Percentiles rank a stretch among this genome's conserved stretches.
Conservation (phyloP, 352 stramenopile species). For the Saprolegnia parasitica region DNA sequence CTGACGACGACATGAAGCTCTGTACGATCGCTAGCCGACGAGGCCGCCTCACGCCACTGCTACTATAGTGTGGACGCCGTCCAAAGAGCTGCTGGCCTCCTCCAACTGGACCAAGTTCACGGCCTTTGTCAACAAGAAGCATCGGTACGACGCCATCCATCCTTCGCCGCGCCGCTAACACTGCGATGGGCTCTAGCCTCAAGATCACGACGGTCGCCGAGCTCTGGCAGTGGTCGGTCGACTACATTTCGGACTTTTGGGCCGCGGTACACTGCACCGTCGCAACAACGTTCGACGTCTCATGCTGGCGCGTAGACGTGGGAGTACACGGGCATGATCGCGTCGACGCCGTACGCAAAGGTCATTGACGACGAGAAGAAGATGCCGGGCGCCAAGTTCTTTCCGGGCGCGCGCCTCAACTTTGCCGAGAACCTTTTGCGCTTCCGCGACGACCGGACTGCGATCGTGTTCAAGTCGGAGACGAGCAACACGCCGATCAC, state of each 20-base stretch:
- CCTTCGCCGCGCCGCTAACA: background rate
- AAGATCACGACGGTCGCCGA: conserved; percentile 42
- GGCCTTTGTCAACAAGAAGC: conserved; percentile 48
- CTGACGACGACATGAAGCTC: conserved; percentile 12
- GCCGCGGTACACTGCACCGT: conserved; percentile 33
- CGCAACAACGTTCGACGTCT: background rate
- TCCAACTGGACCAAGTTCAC: conserved; percentile 73
- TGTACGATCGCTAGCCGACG: background rate
- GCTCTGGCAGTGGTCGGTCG: conserved; percentile 69
- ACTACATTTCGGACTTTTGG: conserved; percentile 64
- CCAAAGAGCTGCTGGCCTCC: conserved; percentile 39
- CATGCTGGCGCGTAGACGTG: conserved; percentile 41
- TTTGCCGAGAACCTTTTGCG: conserved; percentile 73
- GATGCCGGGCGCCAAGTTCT: conserved; percentile 73
- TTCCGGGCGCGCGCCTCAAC: conserved; percentile 56
- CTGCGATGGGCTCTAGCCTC: conserved; percentile 36
- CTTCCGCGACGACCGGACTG: conserved; percentile 62
- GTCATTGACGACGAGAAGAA: conserved; percentile 58
- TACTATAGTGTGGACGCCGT: conserved; percentile 52
- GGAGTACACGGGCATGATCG: conserved; percentile 65
- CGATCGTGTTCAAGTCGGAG: conserved; percentile 71
- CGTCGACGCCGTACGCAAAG: conserved; percentile 47
- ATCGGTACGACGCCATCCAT: conserved; percentile 35
- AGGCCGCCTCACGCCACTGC: background rate
- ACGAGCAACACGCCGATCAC: conserved; percentile 51